Evolutionary conservation across 805 yeast genomes (phyloP).

Genomic region (Zygosaccharomyces bisporus): DNA sequence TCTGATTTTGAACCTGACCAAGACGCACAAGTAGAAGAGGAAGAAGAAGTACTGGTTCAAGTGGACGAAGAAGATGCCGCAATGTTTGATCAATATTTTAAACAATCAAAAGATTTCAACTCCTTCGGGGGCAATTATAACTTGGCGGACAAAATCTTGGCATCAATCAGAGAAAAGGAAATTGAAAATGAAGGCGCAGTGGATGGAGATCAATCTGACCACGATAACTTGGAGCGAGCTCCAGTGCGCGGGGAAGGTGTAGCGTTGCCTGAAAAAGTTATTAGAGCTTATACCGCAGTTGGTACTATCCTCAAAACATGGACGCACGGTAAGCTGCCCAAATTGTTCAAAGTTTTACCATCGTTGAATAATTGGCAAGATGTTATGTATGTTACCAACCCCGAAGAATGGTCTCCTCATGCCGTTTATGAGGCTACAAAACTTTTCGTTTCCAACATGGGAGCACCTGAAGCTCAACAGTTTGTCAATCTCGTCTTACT

Average conservation of each 20-base stretch:
- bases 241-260: conserved; percentile 64
- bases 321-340: conserved; percentile 96
- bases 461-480: conserved; percentile 82
- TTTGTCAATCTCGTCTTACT: conserved; percentile 66
- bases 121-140: conserved; percentile 49
- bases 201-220: conserved; percentile 16
- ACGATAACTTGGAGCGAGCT: conserved; percentile 25
- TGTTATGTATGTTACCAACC: conserved; percentile 86
- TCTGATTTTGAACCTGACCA: conserved; percentile 53
- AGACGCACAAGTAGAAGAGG: conserved; percentile 44
- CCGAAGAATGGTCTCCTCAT: conserved; percentile 92
- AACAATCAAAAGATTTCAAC: conserved; percentile 39
- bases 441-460: conserved; percentile 84
- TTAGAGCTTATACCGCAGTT: conserved; percentile 88
- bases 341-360: conserved; percentile 91
- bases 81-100: conserved; percentile 73
- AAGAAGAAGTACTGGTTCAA: conserved; percentile 58
- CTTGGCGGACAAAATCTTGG: conserved; percentile 91
- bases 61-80: conserved; percentile 80
- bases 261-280: conserved; percentile 90
- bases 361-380: conserved; percentile 94
- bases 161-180: conserved; percentile 77
- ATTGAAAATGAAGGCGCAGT: conserved; percentile 22
- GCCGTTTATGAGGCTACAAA: conserved; percentile 94
- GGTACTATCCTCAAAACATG: conserved; percentile 84